phyloP scores from a whole-genome alignment of 2,329 filamentous ascomycete species.

The Periconia sp. region DNA sequence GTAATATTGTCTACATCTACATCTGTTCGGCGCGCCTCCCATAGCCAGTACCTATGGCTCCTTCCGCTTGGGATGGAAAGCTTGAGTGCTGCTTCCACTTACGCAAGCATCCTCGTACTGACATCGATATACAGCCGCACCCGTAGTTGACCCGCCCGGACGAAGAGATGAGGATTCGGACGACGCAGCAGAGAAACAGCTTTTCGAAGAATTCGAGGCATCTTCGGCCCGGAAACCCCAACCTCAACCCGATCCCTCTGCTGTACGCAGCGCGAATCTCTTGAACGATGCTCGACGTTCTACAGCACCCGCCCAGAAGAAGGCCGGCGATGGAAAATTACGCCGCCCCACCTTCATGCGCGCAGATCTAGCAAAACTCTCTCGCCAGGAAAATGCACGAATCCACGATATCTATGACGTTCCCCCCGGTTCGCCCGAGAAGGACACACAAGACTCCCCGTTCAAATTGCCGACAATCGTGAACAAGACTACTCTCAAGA shows the following conservation, averaged over 20 bases:
- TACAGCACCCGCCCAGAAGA: conserved; percentile 1
- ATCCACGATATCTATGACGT: conserved; percentile 19
- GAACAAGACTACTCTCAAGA: conserved; percentile 12
- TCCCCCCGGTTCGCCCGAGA: conserved; percentile 21
- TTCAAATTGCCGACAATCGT: conserved; percentile 10
- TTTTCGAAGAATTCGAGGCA: conserved; percentile 20
- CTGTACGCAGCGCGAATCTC: conserved; percentile 23
- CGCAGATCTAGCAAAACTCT: conserved; percentile 3
- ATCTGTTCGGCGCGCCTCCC: too few species aligned
- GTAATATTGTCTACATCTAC: background rate
- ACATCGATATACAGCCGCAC: background rate
- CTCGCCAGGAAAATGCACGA: conserved; percentile 10
- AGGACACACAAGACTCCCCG: background rate
- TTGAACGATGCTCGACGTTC: conserved; percentile 34
- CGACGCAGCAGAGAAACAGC: conserved; percentile 26
- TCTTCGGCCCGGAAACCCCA: conserved; percentile 5
- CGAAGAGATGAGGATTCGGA: conserved; percentile 5
- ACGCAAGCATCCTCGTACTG: background rate
- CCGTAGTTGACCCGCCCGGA: background rate
- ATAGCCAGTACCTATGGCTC: too few species aligned
- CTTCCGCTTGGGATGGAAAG: too few species aligned
- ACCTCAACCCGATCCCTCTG: conserved; percentile 8
- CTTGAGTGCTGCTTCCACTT: too few species aligned
- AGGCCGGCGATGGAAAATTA: conserved; percentile 17
- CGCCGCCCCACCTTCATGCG: conserved; percentile 15